These are phyloP conservation scores for Agrocybe chaxingu DNA, from an alignment of 768 basidiomycete species.

Conservation along the genomic window DNA sequence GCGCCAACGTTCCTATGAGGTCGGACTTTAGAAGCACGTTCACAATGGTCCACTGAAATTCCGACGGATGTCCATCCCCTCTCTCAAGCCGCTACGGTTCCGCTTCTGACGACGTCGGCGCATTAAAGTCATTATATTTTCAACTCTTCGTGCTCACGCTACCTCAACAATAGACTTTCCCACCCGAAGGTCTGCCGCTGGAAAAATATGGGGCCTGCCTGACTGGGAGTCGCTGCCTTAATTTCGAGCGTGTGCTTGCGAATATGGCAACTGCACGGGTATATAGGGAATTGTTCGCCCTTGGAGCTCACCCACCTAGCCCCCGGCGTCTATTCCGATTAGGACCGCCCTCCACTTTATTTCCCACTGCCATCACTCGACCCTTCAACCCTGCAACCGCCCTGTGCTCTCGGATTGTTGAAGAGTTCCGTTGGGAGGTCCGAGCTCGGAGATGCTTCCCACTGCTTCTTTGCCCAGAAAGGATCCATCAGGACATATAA, in stretches of 20 bases:
- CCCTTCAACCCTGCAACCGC: too few species aligned
- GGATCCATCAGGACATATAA: too few species aligned
- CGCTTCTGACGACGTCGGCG: constrained; percentile 8
- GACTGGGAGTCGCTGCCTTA: background rate
- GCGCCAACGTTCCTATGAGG: background rate
- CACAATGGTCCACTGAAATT: constrained; percentile 13
- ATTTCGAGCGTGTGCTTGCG: constrained; percentile 2
- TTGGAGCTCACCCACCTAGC: too few species aligned
- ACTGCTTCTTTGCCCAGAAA: too few species aligned
- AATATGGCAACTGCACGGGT: background rate
- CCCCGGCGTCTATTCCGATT: too few species aligned
- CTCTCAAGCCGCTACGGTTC: constrained; percentile 6
- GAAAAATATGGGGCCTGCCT: background rate
- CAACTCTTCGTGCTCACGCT: constrained; percentile 4
- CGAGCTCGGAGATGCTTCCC: background rate
- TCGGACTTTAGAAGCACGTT: background rate
- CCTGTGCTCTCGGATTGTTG: too few species aligned
- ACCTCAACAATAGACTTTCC: constrained; percentile 5
- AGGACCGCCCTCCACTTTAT: too few species aligned
- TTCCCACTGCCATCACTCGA: too few species aligned
- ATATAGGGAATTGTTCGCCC: too few species aligned
- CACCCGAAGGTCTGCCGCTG: constrained; percentile 13
- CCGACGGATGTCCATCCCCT: constrained; percentile 14
- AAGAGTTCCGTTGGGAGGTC: background rate
- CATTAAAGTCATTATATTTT: constrained; percentile 1